Base-by-base conservation (phyloP, 345 rosid genomes). In the Aurinia saxatilis region DNA sequence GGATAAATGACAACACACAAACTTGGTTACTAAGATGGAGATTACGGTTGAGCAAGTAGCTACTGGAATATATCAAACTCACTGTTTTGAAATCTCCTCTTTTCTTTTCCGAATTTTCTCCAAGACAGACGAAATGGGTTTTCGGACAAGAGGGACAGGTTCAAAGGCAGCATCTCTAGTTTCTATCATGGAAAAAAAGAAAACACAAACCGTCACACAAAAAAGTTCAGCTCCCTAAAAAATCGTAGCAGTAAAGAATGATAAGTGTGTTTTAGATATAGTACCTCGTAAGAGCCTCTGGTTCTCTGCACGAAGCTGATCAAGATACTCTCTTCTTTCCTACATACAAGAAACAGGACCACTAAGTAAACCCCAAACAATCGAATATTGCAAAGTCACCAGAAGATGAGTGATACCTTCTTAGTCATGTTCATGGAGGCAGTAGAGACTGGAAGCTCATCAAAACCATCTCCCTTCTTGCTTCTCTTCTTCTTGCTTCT, bases 231-330 rank as follows among this genome's bases (percentile, higher is more conserved):
- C 12, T 60, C 38, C 31, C 1, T 12, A n/a, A 25, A 27, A 18
- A 29, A 54, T 19, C 27, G 21, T 57, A 45, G 50, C 37, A 50
- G 13, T 11, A n/a, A 11, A 17, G 8, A 39, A 0, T 6, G 10
- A 15, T 11, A 4, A 27, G 18, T n/a, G 46, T 8, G 9, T 16
- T 35, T 36, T 30, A 37, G 52, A 25, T 5, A 10, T 13, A 21
- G 2, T 77, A 88, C 96, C 96, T 75, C 96, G 86, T 61, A 89
- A 68, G 47, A 92, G 75, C 71, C 90, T 89, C 83, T 92, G 96
- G 35, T 91, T 84, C 72, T 87, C 95, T 30, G 80, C 82, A 39
- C 79, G 89, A 29, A 87, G 89, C 67, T 87, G 82, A 60, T 71
- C 71, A 35, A 86, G 78, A 37, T 73, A 67, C n/a, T 75, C 77